A percentile compares a stretch with the other conserved stretches of the same genome.
Conservation (phyloP, 2,329 filamentous ascomycete genomes). For the Bretziella fagacearum region DNA sequence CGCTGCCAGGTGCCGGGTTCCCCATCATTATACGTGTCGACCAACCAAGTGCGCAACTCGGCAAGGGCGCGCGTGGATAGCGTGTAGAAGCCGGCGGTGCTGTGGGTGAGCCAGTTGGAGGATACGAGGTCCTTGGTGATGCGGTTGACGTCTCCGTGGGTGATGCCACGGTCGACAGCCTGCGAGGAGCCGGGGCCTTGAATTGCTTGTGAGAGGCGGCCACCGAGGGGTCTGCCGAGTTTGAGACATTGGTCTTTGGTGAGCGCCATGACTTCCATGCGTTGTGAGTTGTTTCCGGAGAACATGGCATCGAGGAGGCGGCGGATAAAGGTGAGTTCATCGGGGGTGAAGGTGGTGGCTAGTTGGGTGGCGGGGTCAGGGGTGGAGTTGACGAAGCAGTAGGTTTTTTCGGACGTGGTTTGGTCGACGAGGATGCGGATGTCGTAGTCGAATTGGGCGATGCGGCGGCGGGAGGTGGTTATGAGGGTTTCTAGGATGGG, state of each 20-base stretch:
- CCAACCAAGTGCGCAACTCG: conserved; percentile 68
- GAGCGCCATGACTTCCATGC: conserved; percentile 71
- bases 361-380: conserved; percentile 75
- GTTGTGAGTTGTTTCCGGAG: conserved; percentile 62
- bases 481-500: conserved; percentile 55
- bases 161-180: conserved; percentile 40
- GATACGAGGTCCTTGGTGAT: conserved; percentile 53
- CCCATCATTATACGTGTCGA: conserved; percentile 76
- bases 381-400: conserved; percentile 73
- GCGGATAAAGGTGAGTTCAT: conserved; percentile 83
- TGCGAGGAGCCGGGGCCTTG: conserved; percentile 21
- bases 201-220: conserved; percentile 21
- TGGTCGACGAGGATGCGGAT: conserved; percentile 64
- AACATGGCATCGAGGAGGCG: conserved; percentile 83
- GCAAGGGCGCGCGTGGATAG: conserved; percentile 63
- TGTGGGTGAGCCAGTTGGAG: conserved; percentile 75
- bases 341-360: conserved; percentile 60
- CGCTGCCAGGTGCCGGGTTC: conserved; percentile 48
- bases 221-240: conserved; percentile 37
- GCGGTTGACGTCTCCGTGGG: conserved; percentile 58
- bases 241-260: conserved; percentile 63
- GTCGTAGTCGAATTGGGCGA: conserved; percentile 73
- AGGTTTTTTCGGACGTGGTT: conserved; percentile 46
- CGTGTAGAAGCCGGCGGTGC: conserved; percentile 52
- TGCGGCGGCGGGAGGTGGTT: conserved; percentile 48